Percentiles rank a stretch among this genome's conserved stretches.
phyloP scores from a whole-genome alignment of 306 rosid species.

The Crotalaria pallida region DNA sequence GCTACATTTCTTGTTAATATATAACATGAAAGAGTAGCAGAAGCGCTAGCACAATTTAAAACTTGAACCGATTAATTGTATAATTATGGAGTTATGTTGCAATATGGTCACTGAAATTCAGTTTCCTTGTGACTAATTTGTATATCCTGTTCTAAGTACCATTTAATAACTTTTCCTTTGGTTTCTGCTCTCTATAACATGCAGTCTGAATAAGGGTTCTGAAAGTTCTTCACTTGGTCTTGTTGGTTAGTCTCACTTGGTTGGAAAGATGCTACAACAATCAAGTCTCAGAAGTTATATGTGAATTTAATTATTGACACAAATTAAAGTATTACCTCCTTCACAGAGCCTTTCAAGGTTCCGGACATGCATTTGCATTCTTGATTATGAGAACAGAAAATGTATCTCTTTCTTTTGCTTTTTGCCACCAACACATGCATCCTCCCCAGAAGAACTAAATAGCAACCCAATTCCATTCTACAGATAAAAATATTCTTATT shows the following conservation, averaged over 20 bases:
- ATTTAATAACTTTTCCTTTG: not conserved
- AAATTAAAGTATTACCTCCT: conserved; percentile 7
- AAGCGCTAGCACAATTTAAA: not conserved
- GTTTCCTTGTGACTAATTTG: conserved; percentile 21
- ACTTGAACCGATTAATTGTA: conserved; percentile 6
- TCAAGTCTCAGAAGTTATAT: not conserved
- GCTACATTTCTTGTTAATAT: not conserved
- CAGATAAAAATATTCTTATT: too few relatives aligned
- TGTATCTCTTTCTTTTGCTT: not conserved
- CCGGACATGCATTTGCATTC: conserved; percentile 12
- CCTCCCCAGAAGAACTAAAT: not conserved
- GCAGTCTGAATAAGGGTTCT: conserved; percentile 7
- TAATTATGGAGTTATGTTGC: conserved; percentile 14
- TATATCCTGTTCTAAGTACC: conserved; percentile 14
- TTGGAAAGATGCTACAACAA: not conserved
- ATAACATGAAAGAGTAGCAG: not conserved
- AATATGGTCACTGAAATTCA: not conserved
- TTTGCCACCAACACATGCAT: not conserved
- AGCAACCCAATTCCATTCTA: too few relatives aligned
- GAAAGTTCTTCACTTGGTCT: conserved; percentile 17
- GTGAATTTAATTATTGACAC: conserved; percentile 16
- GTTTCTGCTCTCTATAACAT: not conserved
- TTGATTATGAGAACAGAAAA: not conserved
- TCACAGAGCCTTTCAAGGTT: conserved; percentile 13
- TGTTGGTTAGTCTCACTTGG: conserved; percentile 9